Percentiles rank a stretch among this genome's conserved stretches.
Conservation (phyloP, 768 basidiomycete genomes). For the Amanita molliuscula region DNA sequence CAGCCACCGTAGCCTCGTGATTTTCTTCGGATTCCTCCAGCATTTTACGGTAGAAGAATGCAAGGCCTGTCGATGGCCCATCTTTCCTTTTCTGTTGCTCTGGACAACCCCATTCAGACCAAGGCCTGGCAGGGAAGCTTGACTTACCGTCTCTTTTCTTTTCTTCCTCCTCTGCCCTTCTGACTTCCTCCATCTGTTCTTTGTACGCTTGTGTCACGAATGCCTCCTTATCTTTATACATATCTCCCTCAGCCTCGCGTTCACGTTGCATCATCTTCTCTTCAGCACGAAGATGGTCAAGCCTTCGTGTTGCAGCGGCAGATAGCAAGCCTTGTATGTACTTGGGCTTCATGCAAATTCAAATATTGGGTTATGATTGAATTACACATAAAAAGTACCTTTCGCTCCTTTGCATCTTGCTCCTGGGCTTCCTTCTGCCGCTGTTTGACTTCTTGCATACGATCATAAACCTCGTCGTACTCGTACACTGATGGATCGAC, state of each 20-base stretch:
- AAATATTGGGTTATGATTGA: not conserved
- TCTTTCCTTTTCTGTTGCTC: slow-evolving; percentile 55
- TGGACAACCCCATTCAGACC: slow-evolving; percentile 17
- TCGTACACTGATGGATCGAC: slow-evolving; percentile 81
- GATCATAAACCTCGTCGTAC: slow-evolving; percentile 95
- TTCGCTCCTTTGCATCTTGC: slow-evolving; percentile 62
- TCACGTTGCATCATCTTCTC: slow-evolving; percentile 97
- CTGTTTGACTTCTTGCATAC: slow-evolving; percentile 82
- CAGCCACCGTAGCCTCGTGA: slow-evolving; percentile 83
- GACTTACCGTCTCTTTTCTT: slow-evolving; percentile 72
- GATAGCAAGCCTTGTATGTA: slow-evolving; percentile 76
- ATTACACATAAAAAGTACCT: slow-evolving; percentile 32
- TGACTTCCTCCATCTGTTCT: slow-evolving; percentile 88
- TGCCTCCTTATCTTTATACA: slow-evolving; percentile 90
- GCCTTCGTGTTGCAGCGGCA: slow-evolving; percentile 76
- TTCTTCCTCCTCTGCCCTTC: slow-evolving; percentile 90
- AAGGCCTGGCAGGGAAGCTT: not conserved
- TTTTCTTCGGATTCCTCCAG: slow-evolving; percentile 71
- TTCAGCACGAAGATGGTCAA: slow-evolving; percentile 89
- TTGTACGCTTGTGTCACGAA: slow-evolving; percentile 98
- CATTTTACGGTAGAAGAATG: slow-evolving; percentile 73
- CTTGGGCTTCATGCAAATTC: slow-evolving; percentile 57
- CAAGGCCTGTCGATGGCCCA: slow-evolving; percentile 58
- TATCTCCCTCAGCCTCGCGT: slow-evolving; percentile 85
- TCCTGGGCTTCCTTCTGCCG: slow-evolving; percentile 71